These are phyloP conservation scores for Pistacia atlantica DNA, from an alignment of 345 rosid species.

Conservation along the genomic window DNA sequence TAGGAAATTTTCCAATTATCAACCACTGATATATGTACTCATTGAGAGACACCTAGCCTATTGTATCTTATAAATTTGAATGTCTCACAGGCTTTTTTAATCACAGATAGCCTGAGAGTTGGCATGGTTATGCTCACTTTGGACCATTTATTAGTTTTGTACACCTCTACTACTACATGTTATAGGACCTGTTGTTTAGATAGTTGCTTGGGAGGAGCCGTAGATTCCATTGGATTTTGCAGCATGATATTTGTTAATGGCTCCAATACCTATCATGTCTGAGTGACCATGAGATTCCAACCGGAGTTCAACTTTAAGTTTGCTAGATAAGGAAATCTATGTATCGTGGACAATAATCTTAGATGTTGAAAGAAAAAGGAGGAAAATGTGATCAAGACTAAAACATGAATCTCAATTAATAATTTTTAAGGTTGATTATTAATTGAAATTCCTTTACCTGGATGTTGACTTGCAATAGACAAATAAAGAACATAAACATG, in stretches of 20 bases:
- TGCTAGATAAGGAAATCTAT: conserved; percentile 1
- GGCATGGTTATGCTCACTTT: background rate
- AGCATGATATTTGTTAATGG: background rate
- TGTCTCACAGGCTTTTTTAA: background rate
- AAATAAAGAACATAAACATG: background rate
- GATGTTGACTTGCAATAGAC: background rate
- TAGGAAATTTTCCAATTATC: background rate
- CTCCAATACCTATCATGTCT: background rate
- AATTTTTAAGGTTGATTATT: background rate
- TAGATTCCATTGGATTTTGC: background rate
- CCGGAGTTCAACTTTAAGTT: background rate
- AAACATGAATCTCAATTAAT: background rate
- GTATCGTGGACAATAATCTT: background rate
- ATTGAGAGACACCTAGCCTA: background rate
- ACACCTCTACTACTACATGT: background rate
- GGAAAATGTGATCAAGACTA: background rate
- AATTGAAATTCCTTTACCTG: background rate
- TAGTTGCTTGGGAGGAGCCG: background rate
- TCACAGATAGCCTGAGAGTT: background rate
- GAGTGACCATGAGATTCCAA: conserved; percentile 2
- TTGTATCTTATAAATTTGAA: background rate
- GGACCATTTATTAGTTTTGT: background rate
- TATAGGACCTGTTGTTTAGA: background rate
- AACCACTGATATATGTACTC: background rate
- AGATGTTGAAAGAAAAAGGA: background rate